A percentile compares a stretch with the other conserved stretches of the same genome.
Conservation (phyloP, 2,329 filamentous ascomycete genomes). For the Venturia oleaginea region DNA sequence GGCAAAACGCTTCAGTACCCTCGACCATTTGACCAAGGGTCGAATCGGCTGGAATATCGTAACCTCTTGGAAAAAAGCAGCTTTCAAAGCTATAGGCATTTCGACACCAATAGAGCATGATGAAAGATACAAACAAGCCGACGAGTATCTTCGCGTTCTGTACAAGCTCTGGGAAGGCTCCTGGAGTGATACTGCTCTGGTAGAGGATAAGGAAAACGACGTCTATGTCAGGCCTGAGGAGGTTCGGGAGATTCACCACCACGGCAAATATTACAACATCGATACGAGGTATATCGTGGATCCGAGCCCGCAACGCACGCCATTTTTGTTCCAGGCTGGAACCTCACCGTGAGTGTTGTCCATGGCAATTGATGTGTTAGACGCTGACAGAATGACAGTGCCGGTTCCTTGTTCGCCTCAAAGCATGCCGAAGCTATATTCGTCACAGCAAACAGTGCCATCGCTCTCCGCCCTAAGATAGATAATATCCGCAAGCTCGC, state of each 20-base stretch:
- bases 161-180: constrained; percentile 47
- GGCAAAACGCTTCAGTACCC: constrained; percentile 26
- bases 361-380: not conserved
- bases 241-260: constrained; percentile 52
- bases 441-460: constrained; percentile 45
- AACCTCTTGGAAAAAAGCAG: not conserved
- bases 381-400: constrained; percentile 22
- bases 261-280: constrained; percentile 46
- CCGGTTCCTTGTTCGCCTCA: constrained; percentile 48
- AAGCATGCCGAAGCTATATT: constrained; percentile 54
- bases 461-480: constrained; percentile 42
- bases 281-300: constrained; percentile 36
- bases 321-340: constrained; percentile 43
- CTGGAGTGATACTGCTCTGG: constrained; percentile 48
- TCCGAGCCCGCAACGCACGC: constrained; percentile 33
- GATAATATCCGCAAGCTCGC: constrained; percentile 45
- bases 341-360: constrained; percentile 33
- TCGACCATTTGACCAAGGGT: constrained; percentile 30
- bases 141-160: constrained; percentile 52
- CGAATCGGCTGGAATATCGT: constrained; percentile 39
- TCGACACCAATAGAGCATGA: constrained; percentile 43
- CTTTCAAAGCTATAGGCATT: constrained; percentile 5
- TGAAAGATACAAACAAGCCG: constrained; percentile 50
- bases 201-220: constrained; percentile 44
- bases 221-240: constrained; percentile 50